Base-by-base conservation (phyloP, 768 basidiomycete species). In the Tulasnella sp. region DNA sequence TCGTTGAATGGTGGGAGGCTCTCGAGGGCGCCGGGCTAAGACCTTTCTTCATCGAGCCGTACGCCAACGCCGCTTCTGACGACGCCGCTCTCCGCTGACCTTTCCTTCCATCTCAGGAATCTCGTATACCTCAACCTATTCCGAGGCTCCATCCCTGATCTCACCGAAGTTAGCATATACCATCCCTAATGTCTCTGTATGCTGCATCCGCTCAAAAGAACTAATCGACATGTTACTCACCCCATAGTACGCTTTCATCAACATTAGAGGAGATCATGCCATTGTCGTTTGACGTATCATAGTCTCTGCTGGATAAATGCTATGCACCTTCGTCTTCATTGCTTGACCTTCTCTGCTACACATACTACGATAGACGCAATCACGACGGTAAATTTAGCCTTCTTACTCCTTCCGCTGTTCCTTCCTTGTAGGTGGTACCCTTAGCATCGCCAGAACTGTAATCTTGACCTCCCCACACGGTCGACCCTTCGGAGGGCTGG, bases 171-270 rank as follows among this genome's bases (percentile, higher is more conserved):
- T n/a, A n/a, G n/a, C 22, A 19, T 49, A 8, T 9, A 9, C 19
- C 11, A 30, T 29, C 38, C 19, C 1, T 1, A 27, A 17, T 8
- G 43, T 12, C 7, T 46, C 24, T 43, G 9, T 27, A 4, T 11
- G 25, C 17, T 4, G 12, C 31, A 21, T n/a, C n/a, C n/a, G n/a
- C n/a, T n/a, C n/a, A n/a, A n/a, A n/a, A n/a, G n/a, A n/a, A 19
- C 49, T 41, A 22, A 62, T 51, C 1, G 2, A 59, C 31, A 2
- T 9, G 51, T 42, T 27, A 4, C 46, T 49, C 7, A 22, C 43
- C 5, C 12, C 11, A 38, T 29, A 62, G 62, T 62, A 62, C 25
- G 29, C 62, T 19, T 62, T 62, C 34, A 41, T 62, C 50, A 62
- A 62, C 46, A 60, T 62, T 4, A 21, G 45, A 11, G 62, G 62